Evolutionary conservation across 768 basidiomycete species (phyloP), one percentile per base, ranked within the genome.

Genomic region (Mycena haematopus): DNA sequence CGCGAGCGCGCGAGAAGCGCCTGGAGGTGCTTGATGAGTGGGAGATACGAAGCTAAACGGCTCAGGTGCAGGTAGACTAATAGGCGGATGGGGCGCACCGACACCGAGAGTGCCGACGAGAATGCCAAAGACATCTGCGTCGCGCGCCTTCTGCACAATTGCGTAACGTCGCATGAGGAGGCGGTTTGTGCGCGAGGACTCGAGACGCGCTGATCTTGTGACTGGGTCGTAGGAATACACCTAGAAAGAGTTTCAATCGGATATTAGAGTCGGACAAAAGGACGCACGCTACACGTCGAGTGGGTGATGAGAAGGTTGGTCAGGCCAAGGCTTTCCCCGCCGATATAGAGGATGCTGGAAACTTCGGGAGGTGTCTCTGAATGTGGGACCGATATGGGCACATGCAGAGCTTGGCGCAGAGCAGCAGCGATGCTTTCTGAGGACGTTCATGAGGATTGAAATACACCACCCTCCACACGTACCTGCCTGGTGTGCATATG

Each of bases 41-140:
- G 89, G 0, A 96, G 84, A 66, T 98, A 98, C 0, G 89, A 90
- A 0, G 91, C 13, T n/a, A n/a, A n/a, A n/a, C n/a, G n/a, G n/a
- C n/a, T n/a, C n/a, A n/a, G n/a, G n/a, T n/a, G n/a, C n/a, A n/a
- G n/a, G n/a, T n/a, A n/a, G n/a, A n/a, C n/a, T n/a, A n/a, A n/a
- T n/a, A n/a, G n/a, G n/a, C n/a, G n/a, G n/a, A n/a, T n/a, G n/a
- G n/a, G n/a, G n/a, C n/a, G n/a, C n/a, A n/a, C n/a, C 86, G 31
- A 97, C 90, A 46, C 96, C 95, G 15, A 99, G 84, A 1, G 96
- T 97, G 13, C 95, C 96, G 2, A 99, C 91, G 4, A 99, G 86
- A 47, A 99, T 95, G 0, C 96, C 97, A 65, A 97, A 93, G 0
- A 98, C 92, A 68, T 98, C 95, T 0, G 95, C 91, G 66, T 95